Conservation (phyloP, 352 stramenopile genomes). For the Albugo laibachii region DNA sequence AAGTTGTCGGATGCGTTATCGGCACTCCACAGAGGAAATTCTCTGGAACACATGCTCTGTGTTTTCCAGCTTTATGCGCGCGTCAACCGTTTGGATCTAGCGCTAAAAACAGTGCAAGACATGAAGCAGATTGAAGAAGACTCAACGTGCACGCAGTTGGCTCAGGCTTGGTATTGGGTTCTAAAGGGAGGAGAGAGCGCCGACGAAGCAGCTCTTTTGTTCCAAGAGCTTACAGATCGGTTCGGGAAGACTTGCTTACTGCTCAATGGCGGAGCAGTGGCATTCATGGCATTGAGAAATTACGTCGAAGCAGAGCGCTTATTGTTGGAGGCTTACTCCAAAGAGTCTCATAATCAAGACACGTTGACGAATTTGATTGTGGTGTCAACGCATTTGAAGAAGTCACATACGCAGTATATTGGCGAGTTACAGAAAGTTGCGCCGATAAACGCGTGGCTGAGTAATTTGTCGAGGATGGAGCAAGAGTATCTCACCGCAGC, state of each 20-base stretch:
- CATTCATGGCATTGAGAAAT: constrained; percentile 84
- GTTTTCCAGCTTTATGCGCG: constrained; percentile 77
- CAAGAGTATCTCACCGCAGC: constrained; percentile 43
- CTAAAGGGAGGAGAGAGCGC: constrained; percentile 64
- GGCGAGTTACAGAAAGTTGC: constrained; percentile 62
- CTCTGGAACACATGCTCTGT: constrained; percentile 86
- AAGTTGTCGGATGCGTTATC: constrained; percentile 89
- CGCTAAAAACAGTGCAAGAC: constrained; percentile 66
- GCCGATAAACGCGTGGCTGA: constrained; percentile 43
- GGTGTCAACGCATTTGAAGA: constrained; percentile 79
- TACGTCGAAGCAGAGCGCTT: constrained; percentile 79
- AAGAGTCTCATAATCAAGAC: constrained; percentile 76
- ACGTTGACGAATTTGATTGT: constrained; percentile 89
- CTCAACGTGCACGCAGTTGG: constrained; percentile 88
- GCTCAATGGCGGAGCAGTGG: constrained; percentile 81
- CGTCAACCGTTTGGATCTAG: constrained; percentile 90
- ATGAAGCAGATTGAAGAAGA: constrained; percentile 91
- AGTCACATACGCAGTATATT: constrained; percentile 56
- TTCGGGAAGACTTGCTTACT: constrained; percentile 85
- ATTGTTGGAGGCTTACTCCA: constrained; percentile 75
- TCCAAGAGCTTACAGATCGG: constrained; percentile 86
- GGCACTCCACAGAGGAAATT: constrained; percentile 75
- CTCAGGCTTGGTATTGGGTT: constrained; percentile 74
- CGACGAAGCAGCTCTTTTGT: constrained; percentile 83
- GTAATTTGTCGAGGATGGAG: constrained; percentile 46